Evolutionary conservation across 2,329 filamentous ascomycete genomes (phyloP).

Genomic region (Trichoderma polysporum): DNA sequence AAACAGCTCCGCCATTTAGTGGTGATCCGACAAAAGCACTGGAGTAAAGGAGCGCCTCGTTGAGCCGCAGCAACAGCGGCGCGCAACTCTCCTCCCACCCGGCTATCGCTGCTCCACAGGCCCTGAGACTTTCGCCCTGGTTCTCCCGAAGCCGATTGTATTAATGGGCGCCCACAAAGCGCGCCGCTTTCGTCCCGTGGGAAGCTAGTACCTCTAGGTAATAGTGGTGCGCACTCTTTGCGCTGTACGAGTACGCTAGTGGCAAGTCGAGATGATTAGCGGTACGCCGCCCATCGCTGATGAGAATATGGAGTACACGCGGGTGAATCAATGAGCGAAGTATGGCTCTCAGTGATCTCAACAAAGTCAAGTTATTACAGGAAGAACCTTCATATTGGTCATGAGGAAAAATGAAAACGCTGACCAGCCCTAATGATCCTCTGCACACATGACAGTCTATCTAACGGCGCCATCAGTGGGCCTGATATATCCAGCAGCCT

Average conservation of each 20-base stretch:
- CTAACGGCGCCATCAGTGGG: no score
- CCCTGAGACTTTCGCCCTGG: not conserved
- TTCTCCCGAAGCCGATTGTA: conserved; percentile 9
- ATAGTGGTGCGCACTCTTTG: not conserved
- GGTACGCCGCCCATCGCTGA: not conserved
- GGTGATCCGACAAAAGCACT: not conserved
- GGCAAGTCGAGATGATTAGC: not conserved
- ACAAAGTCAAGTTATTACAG: not conserved
- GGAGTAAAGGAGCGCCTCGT: not conserved
- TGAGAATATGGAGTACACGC: not conserved
- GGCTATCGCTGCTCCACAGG: not conserved
- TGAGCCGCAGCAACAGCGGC: conserved; percentile 5
- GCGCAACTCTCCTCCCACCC: conserved; percentile 5
- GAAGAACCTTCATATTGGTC: not conserved
- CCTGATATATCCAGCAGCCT: not conserved
- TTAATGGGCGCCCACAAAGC: conserved; percentile 12
- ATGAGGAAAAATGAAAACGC: not conserved
- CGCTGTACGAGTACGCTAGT: not conserved
- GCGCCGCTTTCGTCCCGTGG: conserved; percentile 11
- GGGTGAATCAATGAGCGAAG: not conserved
- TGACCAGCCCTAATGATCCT: no score
- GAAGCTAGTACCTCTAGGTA: not conserved
- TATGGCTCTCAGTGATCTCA: not conserved
- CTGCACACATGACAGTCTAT: no score
- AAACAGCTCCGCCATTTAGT: not conserved